Evolutionary conservation across 129 eudicot species (phyloP), one percentile per base, ranked within the genome.

Genomic region (Flaveria bidentis): DNA sequence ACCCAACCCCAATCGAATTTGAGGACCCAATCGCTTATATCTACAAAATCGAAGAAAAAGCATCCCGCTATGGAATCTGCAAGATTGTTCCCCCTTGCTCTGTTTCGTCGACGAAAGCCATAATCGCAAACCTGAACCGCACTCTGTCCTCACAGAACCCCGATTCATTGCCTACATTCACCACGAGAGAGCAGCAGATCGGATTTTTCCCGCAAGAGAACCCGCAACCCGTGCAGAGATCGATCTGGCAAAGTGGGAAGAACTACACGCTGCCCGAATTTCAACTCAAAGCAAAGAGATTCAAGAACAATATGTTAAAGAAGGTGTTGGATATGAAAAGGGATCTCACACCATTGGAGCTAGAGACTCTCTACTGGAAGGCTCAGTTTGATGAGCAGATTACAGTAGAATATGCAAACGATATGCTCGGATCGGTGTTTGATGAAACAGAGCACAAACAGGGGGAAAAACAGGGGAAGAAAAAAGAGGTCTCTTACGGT

Each of bases 371-470:
- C n/a, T 93, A 83, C 65, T 86, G 96, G 98, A 90, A 90, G 66
- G 98, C 98, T 3, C 90, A 84, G 41, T 86, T 84, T 70, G 97
- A 88, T 52, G 88, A 87, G 55, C 97, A 97, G 25, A 80, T 93
- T 52, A 66, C 86, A 0, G 97, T 93, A 11, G 97, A 93, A 97
- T 93, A 93, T 62, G 98, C 96, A 0, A 93, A 93, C 71, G 98
- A 93, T 78, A 88, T 93, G 98, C 96, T 96, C 1, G 98, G 98
- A 2, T 93, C 98, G 6, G 96, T 96, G 8, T 93, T 90, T 82
- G 85, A 55, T 64, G 69, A 26, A 41, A 39, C 81, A 18, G 77
- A 33, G 63, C 14, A 2, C 47, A 79, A 64, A 64, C 22, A 17
- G 33, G 58, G 39, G 33, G 2, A 9, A 25, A n/a, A 61, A 45